phyloP scores from a whole-genome alignment of 129 eudicot species.

The Tanacetum coccineum region DNA sequence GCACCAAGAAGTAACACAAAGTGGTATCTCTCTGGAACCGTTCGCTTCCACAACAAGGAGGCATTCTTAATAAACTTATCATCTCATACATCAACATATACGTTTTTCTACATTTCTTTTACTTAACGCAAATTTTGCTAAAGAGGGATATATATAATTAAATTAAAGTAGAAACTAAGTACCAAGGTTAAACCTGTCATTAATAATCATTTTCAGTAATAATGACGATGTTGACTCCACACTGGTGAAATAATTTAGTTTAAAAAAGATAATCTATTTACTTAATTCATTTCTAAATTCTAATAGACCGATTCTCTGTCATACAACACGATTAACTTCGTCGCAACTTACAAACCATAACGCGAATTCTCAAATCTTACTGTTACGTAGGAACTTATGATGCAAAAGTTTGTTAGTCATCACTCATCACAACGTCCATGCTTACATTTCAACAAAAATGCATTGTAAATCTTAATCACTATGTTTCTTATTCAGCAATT shows the following conservation, averaged over 20 bases:
- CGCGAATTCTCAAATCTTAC: not conserved
- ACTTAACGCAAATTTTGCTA: not conserved
- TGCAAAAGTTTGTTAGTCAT: not conserved
- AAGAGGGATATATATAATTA: not conserved
- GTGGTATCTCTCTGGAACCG: not conserved
- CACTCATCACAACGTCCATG: constrained; percentile 4
- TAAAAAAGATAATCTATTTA: not conserved
- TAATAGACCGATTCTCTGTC: constrained; percentile 3
- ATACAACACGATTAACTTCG: constrained; percentile 5
- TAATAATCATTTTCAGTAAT: too few relatives aligned
- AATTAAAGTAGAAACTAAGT: too few relatives aligned
- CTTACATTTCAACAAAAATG: constrained; percentile 11
- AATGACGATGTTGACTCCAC: too few relatives aligned
- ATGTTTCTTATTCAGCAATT: too few relatives aligned
- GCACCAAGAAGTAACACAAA: constrained; percentile 1
- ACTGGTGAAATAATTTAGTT: not conserved
- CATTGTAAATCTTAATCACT: not conserved
- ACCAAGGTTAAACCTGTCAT: too few relatives aligned
- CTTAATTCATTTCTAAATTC: not conserved
- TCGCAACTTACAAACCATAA: not conserved
- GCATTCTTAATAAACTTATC: not conserved
- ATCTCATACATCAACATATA: too few relatives aligned
- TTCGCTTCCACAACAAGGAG: not conserved
- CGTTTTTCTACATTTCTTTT: too few relatives aligned
- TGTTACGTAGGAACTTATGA: too few relatives aligned